Evolutionary conservation across 2,329 filamentous ascomycete species (phyloP), one percentile per base, ranked within the genome.

Genomic region (Hypoxylon sp.): DNA sequence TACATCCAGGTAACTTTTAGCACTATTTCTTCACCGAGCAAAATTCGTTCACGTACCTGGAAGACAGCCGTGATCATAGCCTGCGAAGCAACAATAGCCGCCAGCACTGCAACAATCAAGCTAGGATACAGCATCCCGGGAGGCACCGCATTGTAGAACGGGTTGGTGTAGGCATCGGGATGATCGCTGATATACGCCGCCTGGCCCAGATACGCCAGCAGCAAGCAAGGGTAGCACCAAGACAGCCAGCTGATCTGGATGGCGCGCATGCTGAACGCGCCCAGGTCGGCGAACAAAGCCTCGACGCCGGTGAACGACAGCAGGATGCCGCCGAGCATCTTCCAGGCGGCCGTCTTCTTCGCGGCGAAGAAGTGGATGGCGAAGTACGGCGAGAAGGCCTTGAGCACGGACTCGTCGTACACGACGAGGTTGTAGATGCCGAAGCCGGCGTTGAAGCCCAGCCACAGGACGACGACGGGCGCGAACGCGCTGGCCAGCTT

Each of bases 221-320:
- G 67, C 37, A 80, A 75, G 62, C 87, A 90, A 0, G 89, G 89
- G 55, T 84, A 89, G 2, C 81, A 80, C 59, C 84, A 84, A 41
- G 77, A 75, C 3, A 91, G 73, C 89, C 89, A 92, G 31, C 81
- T 87, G 11, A 91, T 75, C 65, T 90, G 88, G 41, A 92, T 84
- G 0, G 89, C 87, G 30, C 79, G 74, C 61, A 81, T 78, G 67
- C 80, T 82, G 68, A 92, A 92, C 15, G 89, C 89, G 23, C 88
- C 89, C 5, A 92, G 75, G 62, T 92, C 88, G 3, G 89, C 88
- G 64, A 91, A 92, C 1, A 92, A 75, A 1, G 88, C 87, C 67
- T 91, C 89, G n/a, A 89, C 86, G 12, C 86, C 88, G 2, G 89
- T 91, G 63, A 92, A 91, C 2, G 85, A 81, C 7, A 92, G 78